Conservation (phyloP, 2,329 filamentous ascomycete species). For the Sclerotinia nivalis region DNA sequence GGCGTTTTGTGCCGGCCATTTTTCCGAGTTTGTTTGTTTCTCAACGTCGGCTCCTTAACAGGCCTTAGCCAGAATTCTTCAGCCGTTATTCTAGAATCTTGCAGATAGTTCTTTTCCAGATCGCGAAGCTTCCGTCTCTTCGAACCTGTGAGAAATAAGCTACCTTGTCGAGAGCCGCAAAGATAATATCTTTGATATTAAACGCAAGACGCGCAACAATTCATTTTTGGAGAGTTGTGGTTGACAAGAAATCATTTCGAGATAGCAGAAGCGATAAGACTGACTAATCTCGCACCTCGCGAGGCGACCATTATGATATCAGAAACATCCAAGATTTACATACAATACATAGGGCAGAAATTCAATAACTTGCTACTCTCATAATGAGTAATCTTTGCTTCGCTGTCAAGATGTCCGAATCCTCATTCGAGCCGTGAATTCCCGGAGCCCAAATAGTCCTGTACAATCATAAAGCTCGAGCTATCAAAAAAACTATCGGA, state of each 20-base stretch:
- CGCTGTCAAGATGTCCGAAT: neutral
- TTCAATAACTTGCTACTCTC: neutral
- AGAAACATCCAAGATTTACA: neutral
- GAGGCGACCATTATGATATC: neutral
- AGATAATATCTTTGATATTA: neutral
- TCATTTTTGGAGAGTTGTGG: neutral
- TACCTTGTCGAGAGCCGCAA: neutral
- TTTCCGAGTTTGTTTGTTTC: neutral
- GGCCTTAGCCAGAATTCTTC: neutral
- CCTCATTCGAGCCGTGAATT: neutral
- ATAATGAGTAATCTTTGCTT: neutral
- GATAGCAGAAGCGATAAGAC: neutral
- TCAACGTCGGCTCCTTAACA: neutral
- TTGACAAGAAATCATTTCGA: neutral
- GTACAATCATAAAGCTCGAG: neutral
- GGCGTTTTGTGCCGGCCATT: conserved; percentile 20
- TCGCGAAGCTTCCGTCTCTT: neutral
- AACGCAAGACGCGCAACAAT: neutral
- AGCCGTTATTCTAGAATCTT: neutral
- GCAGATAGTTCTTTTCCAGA: neutral
- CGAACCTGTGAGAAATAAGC: neutral
- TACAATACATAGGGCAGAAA: neutral
- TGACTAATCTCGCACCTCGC: conserved; percentile 4
- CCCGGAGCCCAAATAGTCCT: neutral
- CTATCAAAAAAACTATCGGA: neutral